Evolutionary conservation across 129 eudicot species (phyloP).

Genomic region (Saposhnikovia divaricata): DNA sequence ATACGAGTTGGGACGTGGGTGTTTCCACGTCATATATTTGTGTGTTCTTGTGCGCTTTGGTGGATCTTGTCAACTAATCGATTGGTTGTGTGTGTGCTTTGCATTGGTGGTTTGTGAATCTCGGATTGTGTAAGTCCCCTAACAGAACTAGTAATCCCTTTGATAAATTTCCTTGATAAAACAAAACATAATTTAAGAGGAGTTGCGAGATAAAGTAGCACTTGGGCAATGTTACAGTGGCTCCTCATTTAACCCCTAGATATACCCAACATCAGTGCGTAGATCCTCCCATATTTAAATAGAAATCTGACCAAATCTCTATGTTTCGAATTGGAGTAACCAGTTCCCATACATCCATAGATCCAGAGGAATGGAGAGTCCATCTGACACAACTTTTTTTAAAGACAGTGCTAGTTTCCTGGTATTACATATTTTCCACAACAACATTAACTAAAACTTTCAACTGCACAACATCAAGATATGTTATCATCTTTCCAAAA

Average conservation of each 20-base stretch:
- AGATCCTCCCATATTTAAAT: neutral
- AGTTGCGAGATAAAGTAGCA: neutral
- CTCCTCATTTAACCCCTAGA: neutral
- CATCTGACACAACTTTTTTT: neutral
- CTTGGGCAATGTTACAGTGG: neutral
- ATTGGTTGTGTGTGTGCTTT: no score
- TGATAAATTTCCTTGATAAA: neutral
- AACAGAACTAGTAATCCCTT: neutral
- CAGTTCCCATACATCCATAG: neutral
- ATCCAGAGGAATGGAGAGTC: neutral
- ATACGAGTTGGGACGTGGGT: no score
- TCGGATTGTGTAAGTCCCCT: no score
- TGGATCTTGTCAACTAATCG: no score
- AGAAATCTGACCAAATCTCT: neutral
- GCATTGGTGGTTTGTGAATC: no score
- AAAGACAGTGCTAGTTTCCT: neutral
- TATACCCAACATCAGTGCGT: neutral
- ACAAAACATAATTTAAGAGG: neutral
- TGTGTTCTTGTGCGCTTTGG: no score
- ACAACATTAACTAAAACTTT: neutral
- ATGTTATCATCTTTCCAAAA: neutral
- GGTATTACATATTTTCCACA: neutral
- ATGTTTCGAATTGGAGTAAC: neutral
- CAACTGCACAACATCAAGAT: neutral
- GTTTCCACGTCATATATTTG: no score